Percentiles rank a stretch among this genome's conserved stretches.
Conservation (phyloP, 2,329 filamentous ascomycete species). For the Colletotrichum spaethianum region DNA sequence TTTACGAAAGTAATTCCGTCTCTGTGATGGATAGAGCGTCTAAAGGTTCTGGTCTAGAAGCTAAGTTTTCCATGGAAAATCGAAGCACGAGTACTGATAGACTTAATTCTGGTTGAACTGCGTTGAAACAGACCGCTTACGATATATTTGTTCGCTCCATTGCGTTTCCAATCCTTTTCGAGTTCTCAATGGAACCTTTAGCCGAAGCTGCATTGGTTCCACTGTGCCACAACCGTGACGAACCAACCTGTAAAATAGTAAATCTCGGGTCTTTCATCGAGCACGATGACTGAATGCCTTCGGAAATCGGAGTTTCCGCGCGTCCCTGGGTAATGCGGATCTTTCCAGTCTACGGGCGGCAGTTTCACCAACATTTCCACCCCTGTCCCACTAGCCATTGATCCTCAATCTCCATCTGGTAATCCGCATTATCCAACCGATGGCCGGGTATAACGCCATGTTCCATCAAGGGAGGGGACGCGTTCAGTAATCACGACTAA, state of each 20-base stretch:
- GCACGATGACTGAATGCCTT: not conserved
- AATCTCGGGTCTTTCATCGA: not conserved
- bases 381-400: constrained; percentile 10
- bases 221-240: not conserved
- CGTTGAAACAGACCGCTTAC: not conserved
- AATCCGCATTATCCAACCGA: not conserved
- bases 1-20: not conserved
- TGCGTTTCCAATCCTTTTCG: not conserved
- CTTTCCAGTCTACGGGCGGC: not conserved
- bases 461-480: not conserved
- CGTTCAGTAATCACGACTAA: constrained; percentile 9
- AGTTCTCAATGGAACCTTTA: not conserved
- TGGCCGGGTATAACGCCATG: not conserved
- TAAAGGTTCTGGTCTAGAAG: not conserved
- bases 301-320: not conserved
- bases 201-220: not conserved
- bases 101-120: not conserved
- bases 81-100: not conserved
- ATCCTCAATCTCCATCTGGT: not conserved
- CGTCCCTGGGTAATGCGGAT: not conserved
- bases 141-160: not conserved
- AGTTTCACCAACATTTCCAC: not conserved
- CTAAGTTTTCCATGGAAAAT: not conserved
- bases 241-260: not conserved
- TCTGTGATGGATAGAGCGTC: not conserved